Base-by-base conservation (phyloP, 2,329 filamentous ascomycete genomes). In the Arthrobotrys sphaeroides region DNA sequence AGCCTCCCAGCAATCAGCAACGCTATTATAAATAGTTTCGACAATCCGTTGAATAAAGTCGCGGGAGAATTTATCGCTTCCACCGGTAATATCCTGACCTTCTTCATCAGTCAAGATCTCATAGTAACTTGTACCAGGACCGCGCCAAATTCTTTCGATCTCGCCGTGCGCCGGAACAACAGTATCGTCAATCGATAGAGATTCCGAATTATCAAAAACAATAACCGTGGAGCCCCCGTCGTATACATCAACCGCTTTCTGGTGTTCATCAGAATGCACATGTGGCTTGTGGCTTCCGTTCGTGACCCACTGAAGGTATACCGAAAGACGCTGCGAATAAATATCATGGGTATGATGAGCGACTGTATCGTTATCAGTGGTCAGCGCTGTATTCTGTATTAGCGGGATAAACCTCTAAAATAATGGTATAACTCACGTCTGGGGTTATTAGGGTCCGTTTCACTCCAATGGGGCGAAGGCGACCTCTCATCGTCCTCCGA, bases 161-260 rank as follows among this genome's bases (percentile, higher is more conserved):
- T 86, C 84, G 47, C 85, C 83, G 12, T 85, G 82, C 2, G 86
- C 85, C 1, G 84, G 81, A 18, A 87, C 84, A 7, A 87, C 77
- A 0, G 85, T 87, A 77, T 87, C 84, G 38, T 84, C 82, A 24
- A 85, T 83, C 9, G 82, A 82, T 16, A 83, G 82, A 1, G 84
- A 84, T 26, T 85, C 83, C 0, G 85, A 85, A 53, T 85, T 84
- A 73, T 87, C 86, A 73, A 87, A 87, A 26, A 87, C 80, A 64
- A 87, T 85, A 66, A 87, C 84, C 0, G 85, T 85, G 70, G 83
- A 84, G 18, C 83, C 83, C 53, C 86, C 86, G 72, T 87, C 86
- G 3, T 86, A 82, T 0, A 81, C 82, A 18, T 83, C 78, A 1
- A 83, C 83, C 9, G 83, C 81, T 60, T 84, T 83, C 36, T 79